Conservation (phyloP, 2,329 filamentous ascomycete genomes). For the Nigrospora sphaerica region DNA sequence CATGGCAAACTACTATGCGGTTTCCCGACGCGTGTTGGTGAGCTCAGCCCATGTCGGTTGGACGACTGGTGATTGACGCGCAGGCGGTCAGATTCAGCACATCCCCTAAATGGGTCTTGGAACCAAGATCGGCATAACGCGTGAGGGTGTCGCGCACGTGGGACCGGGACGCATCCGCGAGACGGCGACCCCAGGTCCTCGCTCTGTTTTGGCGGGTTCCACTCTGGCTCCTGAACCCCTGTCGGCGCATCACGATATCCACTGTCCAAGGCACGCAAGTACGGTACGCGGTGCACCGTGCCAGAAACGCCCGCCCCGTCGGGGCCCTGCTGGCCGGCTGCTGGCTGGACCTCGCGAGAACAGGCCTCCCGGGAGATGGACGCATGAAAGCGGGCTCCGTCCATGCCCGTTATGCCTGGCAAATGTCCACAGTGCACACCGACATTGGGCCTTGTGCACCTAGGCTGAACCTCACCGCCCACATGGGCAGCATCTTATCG, state of each 20-base stretch:
- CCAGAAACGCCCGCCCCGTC: not conserved
- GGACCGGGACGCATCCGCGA: conserved; percentile 1
- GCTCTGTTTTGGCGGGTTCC: not conserved
- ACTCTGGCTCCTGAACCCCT: not conserved
- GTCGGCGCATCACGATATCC: not conserved
- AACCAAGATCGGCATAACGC: conserved; percentile 2
- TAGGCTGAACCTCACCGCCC: conserved; percentile 1
- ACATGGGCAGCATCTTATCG: not conserved
- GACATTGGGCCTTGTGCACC: not conserved
- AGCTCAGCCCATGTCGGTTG: too few species aligned
- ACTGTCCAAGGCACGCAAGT: too few species aligned
- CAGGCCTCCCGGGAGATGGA: not conserved
- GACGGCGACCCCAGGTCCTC: not conserved
- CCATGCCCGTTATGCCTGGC: not conserved
- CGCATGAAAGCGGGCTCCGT: conserved; percentile 1
- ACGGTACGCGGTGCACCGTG: not conserved
- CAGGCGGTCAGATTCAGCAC: not conserved
- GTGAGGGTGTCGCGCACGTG: not conserved
- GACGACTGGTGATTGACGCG: not conserved
- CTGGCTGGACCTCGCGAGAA: not conserved
- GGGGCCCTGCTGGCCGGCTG: too few species aligned
- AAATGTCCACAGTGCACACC: not conserved
- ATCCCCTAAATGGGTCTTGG: not conserved
- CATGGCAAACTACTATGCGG: too few species aligned
- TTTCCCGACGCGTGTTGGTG: too few species aligned